A percentile compares a stretch with the other conserved stretches of the same genome.
phyloP scores from a whole-genome alignment of 768 basidiomycete genomes.

The Podaxis carcinomalis region DNA sequence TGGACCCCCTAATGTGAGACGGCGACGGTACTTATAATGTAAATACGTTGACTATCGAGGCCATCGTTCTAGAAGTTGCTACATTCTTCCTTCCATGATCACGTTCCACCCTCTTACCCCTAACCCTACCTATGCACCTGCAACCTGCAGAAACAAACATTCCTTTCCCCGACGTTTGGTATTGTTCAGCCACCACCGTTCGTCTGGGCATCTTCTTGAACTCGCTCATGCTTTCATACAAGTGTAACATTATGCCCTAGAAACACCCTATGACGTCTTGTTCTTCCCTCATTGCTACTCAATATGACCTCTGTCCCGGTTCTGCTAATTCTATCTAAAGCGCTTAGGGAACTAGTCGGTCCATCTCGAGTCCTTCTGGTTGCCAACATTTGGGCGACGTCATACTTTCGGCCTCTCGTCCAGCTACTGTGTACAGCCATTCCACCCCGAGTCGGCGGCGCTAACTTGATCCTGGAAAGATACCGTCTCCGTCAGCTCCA shows the following conservation, averaged over 20 bases:
- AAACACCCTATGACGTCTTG: neutral
- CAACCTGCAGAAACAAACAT: too few relatives aligned
- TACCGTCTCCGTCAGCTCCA: neutral
- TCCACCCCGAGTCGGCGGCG: constrained; percentile 10
- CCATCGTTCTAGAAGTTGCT: constrained; percentile 30
- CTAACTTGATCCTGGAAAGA: neutral
- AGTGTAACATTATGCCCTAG: neutral
- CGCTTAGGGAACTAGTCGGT: too few relatives aligned
- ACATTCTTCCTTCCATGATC: constrained; percentile 20
- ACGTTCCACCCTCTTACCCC: constrained; percentile 16
- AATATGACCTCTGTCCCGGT: neutral
- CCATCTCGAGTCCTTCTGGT: neutral
- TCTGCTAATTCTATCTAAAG: neutral
- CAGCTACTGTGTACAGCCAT: neutral
- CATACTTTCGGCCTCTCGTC: neutral
- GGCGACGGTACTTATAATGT: constrained; percentile 15
- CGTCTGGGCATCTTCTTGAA: too few relatives aligned
- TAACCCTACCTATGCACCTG: constrained; percentile 9
- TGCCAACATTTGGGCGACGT: neutral
- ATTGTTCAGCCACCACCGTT: too few relatives aligned
- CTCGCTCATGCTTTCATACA: too few relatives aligned
- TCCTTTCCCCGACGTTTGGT: too few relatives aligned
- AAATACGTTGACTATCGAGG: constrained; percentile 4
- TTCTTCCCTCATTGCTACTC: neutral
- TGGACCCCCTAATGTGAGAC: constrained; percentile 4